These are phyloP conservation scores for Phylloporus rhodoxanthus DNA, from an alignment of 768 basidiomycete species.

Conservation along the genomic window DNA sequence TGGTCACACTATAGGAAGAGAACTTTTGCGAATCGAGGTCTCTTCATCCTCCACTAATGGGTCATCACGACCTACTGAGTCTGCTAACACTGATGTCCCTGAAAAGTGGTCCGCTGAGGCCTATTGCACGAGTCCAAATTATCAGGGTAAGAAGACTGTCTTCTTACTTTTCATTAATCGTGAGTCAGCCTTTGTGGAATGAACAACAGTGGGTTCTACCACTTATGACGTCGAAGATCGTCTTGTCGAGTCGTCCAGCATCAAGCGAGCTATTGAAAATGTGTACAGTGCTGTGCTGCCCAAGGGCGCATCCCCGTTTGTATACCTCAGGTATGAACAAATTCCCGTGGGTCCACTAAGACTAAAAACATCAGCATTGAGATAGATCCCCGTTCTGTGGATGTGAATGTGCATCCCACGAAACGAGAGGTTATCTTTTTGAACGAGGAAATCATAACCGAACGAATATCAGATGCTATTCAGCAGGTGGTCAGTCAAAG, in stretches of 20 bases:
- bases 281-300: constrained; percentile 82
- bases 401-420: constrained; percentile 97
- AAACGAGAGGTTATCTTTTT: constrained; percentile 95
- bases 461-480: constrained; percentile 66
- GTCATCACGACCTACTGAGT: constrained; percentile 13
- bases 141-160: constrained; percentile 78
- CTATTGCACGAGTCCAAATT: constrained; percentile 81
- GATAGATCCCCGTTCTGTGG: constrained; percentile 82
- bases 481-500: constrained; percentile 61
- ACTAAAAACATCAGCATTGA: constrained; percentile 47
- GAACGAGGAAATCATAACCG: constrained; percentile 82
- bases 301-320: constrained; percentile 84
- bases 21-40: constrained; percentile 49
- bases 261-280: constrained; percentile 82
- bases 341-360: neutral
- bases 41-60: constrained; percentile 30
- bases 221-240: constrained; percentile 53
- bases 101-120: constrained; percentile 69
- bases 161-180: constrained; percentile 95
- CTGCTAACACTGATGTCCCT: constrained; percentile 24
- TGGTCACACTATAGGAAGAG: constrained; percentile 72
- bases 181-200: constrained; percentile 33
- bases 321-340: constrained; percentile 79
- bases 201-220: neutral
- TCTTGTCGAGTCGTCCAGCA: constrained; percentile 79